These are phyloP conservation scores for Aspergillus alliaceus DNA, from an alignment of 2,329 filamentous ascomycete genomes.

Conservation along the genomic window DNA sequence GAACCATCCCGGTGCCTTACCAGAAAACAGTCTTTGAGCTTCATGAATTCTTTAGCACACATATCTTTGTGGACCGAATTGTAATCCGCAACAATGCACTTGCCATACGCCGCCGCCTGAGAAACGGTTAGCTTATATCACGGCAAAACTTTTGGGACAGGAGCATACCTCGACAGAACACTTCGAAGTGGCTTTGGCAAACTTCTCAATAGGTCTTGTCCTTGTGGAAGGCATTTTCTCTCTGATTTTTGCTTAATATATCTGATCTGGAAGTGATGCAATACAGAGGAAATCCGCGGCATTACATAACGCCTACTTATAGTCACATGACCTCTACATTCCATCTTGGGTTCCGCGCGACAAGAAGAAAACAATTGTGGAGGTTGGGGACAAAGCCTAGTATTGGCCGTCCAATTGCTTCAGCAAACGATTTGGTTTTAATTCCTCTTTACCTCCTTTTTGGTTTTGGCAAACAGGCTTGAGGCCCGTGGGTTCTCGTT, in stretches of 20 bases:
- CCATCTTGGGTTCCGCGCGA: constrained; percentile 20
- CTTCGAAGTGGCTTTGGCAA: constrained; percentile 64
- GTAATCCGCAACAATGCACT: constrained; percentile 88
- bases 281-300: neutral
- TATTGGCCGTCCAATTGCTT: constrained; percentile 2
- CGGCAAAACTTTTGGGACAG: neutral
- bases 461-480: constrained; percentile 1
- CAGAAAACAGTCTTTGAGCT: constrained; percentile 81
- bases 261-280: neutral
- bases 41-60: constrained; percentile 81
- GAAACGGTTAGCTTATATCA: constrained; percentile 15
- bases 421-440: constrained; percentile 2
- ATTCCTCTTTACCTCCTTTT: neutral
- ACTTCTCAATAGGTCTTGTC: constrained; percentile 66
- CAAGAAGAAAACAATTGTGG: constrained; percentile 17
- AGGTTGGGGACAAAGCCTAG: constrained; percentile 8
- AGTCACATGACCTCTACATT: constrained; percentile 12
- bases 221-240: constrained; percentile 45
- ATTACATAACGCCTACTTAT: constrained; percentile 17
- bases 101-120: constrained; percentile 82
- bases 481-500: constrained; percentile 5
- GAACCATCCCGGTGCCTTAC: constrained; percentile 50
- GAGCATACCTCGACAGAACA: constrained; percentile 63
- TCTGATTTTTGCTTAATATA: neutral
- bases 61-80: constrained; percentile 88